Evolutionary conservation across 2,329 filamentous ascomycete genomes (phyloP), one percentile per base, ranked within the genome.

Genomic region (Colletotrichum graminicola): DNA sequence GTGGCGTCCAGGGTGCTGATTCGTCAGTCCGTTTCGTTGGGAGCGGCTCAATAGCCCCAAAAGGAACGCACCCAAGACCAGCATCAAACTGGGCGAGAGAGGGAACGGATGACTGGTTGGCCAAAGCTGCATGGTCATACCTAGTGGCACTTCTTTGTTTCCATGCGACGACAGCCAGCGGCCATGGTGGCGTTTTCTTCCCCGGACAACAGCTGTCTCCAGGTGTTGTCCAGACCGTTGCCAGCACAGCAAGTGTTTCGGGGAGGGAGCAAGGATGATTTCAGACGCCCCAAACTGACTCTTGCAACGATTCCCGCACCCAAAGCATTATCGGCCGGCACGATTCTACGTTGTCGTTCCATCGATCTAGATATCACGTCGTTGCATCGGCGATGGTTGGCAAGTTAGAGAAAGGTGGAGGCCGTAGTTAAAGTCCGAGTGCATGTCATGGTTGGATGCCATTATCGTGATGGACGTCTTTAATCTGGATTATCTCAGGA

Each of bases 241-340:
- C 45, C 18, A 26, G 43, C 59, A n/a, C n/a, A n/a, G n/a, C n/a
- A n/a, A 64, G 60, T 60, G 60, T 66, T 57, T 52, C 60, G 61
- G 49, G 55, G 55, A 61, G 54, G 14, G 34, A 21, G 43, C 39
- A 29, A 60, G 47, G 41, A 41, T 18, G 12, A 67, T 57, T 63
- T 68, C 65, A 68, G 65, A 71, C 68, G 52, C 47, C 52, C 70
- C 60, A 66, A 66, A 41, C 52, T 71, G 68, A 68, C 65, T 71
- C 65, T 71, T 71, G 55, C 65, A 52, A 52, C 32, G 47, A 62
- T 49, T 54, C 32, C 29, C 55, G 41, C 54, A 21, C n/a, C 51
- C 51, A 57, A 26, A n/a, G 57, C 68, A 52, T 54, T 26, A 43
- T 41, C 49, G 45, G 18, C 32, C 49, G 45, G 18, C 32, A 29